phyloP scores from a whole-genome alignment of 495 filamentous ascomycete species.

The Tricharina praecox region DNA sequence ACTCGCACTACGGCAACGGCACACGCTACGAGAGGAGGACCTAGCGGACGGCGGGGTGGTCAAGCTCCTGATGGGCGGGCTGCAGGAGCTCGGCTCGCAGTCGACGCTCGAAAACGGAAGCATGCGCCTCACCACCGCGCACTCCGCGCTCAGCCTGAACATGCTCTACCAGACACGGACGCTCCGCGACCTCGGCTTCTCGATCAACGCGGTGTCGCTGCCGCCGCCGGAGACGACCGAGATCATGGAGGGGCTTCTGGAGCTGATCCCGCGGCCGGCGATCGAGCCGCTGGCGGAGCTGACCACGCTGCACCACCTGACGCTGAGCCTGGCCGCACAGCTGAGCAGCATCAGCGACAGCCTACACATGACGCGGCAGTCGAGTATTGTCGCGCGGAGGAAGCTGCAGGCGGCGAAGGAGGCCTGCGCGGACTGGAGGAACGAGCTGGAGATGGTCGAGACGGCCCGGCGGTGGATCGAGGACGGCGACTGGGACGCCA shows the following conservation, averaged over 20 bases:
- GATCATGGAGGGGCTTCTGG: slow-evolving; percentile 40
- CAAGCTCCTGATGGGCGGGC: slow-evolving; percentile 41
- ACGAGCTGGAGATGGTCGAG: slow-evolving; percentile 65
- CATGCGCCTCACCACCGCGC: slow-evolving; percentile 68
- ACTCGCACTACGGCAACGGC: slow-evolving; percentile 14
- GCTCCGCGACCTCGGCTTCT: slow-evolving; percentile 59
- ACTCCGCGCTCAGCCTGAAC: slow-evolving; percentile 69
- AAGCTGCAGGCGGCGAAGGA: slow-evolving; percentile 59
- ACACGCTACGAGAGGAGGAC: slow-evolving; percentile 14
- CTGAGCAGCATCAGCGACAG: slow-evolving; percentile 80
- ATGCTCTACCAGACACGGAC: slow-evolving; percentile 68
- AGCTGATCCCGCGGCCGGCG: slow-evolving; percentile 32
- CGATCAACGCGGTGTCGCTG: slow-evolving; percentile 35
- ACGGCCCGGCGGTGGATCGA: slow-evolving; percentile 67
- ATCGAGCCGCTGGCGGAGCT: slow-evolving; percentile 29
- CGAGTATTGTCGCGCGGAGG: slow-evolving; percentile 59
- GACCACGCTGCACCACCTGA: slow-evolving; percentile 45
- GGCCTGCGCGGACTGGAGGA: slow-evolving; percentile 62
- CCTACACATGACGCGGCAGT: slow-evolving; percentile 83
- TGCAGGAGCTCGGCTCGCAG: slow-evolving; percentile 69
- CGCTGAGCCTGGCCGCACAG: slow-evolving; percentile 57
- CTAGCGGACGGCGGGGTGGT: slow-evolving; percentile 8
- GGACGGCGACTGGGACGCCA: slow-evolving; percentile 61
- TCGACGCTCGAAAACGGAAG: slow-evolving; percentile 28
- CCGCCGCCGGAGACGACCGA: slow-evolving; percentile 36